Conservation (phyloP, 1,139 yeast genomes). For the Taphrina pruni region DNA sequence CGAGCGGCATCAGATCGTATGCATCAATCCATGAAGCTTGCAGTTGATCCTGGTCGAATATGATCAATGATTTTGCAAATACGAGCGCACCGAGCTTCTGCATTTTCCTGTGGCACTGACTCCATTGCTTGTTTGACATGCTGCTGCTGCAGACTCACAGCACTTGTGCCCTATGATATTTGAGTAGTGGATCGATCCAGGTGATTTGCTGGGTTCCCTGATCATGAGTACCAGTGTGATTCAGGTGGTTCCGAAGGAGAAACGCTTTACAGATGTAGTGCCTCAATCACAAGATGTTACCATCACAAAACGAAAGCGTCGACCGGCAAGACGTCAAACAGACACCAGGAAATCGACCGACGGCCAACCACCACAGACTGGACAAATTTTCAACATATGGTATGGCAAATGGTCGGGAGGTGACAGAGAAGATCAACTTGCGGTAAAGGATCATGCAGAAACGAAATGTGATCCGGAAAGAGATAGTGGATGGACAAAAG, state of each 20-base stretch:
- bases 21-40: not conserved
- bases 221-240: conserved; percentile 20
- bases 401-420: conserved; percentile 75
- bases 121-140: not conserved
- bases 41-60: not conserved
- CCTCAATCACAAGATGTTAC: conserved; percentile 18
- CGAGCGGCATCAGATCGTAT: too few relatives aligned
- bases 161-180: too few relatives aligned
- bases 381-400: conserved; percentile 76
- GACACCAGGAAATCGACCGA: conserved; percentile 67
- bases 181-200: too few relatives aligned
- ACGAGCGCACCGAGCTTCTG: conserved; percentile 8
- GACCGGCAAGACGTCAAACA: conserved; percentile 74
- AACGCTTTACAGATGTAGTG: conserved; percentile 28
- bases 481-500: conserved; percentile 80
- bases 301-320: conserved; percentile 51
- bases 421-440: conserved; percentile 51
- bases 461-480: conserved; percentile 63
- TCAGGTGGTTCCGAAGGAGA: conserved; percentile 29
- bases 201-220: not conserved
- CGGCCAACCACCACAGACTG: conserved; percentile 73
- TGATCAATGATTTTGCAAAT: not conserved
- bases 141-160: not conserved
- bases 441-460: conserved; percentile 57
- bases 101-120: not conserved